A percentile compares a stretch with the other conserved stretches of the same genome.
Conservation (phyloP, 164 flowering plant genomes). For the Tetrastigma voinierianum region DNA sequence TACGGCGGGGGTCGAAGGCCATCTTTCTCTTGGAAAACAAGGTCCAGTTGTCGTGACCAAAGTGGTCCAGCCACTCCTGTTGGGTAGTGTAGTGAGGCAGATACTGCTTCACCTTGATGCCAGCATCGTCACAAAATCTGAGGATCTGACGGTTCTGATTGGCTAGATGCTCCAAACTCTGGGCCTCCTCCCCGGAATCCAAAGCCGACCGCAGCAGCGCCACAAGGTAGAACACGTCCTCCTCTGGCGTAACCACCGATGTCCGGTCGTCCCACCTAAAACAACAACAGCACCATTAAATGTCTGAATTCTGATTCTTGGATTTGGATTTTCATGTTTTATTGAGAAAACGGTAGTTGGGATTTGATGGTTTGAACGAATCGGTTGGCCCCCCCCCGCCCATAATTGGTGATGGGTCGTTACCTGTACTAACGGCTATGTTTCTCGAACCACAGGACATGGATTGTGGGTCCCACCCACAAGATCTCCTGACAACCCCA, state of each 20-base stretch:
- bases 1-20: conserved; percentile 67
- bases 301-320: too few species aligned
- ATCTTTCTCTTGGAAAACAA: conserved; percentile 45
- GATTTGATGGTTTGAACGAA: conserved; percentile 15
- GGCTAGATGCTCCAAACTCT: conserved; percentile 43
- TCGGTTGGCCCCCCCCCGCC: background rate
- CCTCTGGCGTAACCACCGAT: conserved; percentile 91
- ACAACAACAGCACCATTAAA: conserved; percentile 4
- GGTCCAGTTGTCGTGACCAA: conserved; percentile 73
- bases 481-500: conserved; percentile 43
- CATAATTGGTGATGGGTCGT: conserved; percentile 14
- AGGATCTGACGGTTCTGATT: conserved; percentile 76
- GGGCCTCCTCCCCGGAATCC: conserved; percentile 57
- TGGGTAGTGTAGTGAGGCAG: conserved; percentile 66
- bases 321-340: too few species aligned
- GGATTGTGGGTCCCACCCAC: conserved; percentile 16
- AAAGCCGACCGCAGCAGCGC: conserved; percentile 79
- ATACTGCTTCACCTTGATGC: conserved; percentile 69
- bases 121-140: conserved; percentile 52
- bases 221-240: conserved; percentile 82
- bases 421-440: conserved; percentile 17
- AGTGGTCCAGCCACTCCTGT: conserved; percentile 74
- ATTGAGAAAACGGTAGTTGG: background rate
- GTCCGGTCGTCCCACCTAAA: conserved; percentile 76
- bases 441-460: conserved; percentile 21